phyloP scores from a whole-genome alignment of 2,329 filamentous ascomycete species.

The Aspergillus uvarum region DNA sequence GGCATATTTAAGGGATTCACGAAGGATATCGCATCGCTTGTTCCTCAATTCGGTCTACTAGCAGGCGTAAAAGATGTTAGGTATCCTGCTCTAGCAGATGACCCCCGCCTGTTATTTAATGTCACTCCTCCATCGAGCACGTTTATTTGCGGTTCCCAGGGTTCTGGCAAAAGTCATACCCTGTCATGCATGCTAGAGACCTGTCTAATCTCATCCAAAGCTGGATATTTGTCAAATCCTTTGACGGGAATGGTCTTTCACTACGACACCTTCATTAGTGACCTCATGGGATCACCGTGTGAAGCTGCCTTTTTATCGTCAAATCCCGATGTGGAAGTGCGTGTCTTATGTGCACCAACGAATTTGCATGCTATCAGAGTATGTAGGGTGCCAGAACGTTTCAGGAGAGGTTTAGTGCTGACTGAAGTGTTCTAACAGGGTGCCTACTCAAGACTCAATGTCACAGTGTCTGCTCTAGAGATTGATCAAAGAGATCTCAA shows the following conservation, averaged over 20 bases:
- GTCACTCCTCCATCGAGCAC: conserved; percentile 25
- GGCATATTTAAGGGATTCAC: no score
- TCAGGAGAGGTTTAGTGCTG: no score
- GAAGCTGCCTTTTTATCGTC: conserved; percentile 60
- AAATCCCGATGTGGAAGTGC: conserved; percentile 46
- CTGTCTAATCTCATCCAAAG: conserved; percentile 50
- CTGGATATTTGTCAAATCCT: conserved; percentile 33
- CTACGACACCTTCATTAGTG: conserved; percentile 58
- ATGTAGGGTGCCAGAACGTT: neutral
- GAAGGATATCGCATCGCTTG: no score
- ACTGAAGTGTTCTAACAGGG: conserved; percentile 11
- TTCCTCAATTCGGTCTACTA: no score
- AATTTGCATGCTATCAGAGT: conserved; percentile 40
- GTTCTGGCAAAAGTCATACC: conserved; percentile 57
- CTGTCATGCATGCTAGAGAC: conserved; percentile 51
- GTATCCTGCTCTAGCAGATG: neutral
- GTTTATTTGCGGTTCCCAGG: conserved; percentile 61
- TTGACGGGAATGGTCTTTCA: conserved; percentile 65
- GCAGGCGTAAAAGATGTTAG: no score
- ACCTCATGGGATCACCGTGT: conserved; percentile 52
- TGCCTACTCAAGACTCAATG: conserved; percentile 47
- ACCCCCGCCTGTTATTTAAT: conserved; percentile 20
- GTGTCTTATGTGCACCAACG: conserved; percentile 57
- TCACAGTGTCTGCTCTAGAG: conserved; percentile 53
- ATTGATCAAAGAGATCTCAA: conserved; percentile 56